These are phyloP conservation scores for Colletotrichum eremochloae DNA, from an alignment of 2,329 filamentous ascomycete genomes.

Conservation along the genomic window DNA sequence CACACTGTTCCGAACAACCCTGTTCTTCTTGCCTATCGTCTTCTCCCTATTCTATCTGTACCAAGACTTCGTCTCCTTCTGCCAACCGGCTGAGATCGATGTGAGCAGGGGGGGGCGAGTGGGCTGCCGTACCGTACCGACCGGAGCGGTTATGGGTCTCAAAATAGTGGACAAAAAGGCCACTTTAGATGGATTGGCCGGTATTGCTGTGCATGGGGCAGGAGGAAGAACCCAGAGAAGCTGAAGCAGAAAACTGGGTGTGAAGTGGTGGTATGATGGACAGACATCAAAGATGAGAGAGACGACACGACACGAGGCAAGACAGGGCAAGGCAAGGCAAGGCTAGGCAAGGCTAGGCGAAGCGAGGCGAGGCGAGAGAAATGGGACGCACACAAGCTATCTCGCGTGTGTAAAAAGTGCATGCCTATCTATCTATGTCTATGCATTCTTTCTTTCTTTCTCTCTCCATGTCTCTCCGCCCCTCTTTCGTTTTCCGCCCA, in stretches of 20 bases:
- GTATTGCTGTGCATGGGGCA: neutral
- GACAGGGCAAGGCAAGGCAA: neutral
- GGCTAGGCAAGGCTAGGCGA: no score
- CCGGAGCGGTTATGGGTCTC: neutral
- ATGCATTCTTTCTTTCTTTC: neutral
- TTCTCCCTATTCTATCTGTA: neutral
- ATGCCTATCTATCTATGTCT: neutral
- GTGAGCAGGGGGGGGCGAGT: neutral
- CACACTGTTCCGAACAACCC: slow-evolving; percentile 5
- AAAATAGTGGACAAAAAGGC: neutral
- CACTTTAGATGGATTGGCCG: neutral
- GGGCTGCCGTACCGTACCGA: neutral
- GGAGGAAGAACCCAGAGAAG: neutral
- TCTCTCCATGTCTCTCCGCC: neutral
- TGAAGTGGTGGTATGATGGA: neutral
- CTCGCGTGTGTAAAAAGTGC: neutral
- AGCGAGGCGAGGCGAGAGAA: no score
- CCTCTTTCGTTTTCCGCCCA: neutral
- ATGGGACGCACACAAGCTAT: no score
- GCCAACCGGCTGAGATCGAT: slow-evolving; percentile 2
- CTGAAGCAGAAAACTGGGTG: neutral
- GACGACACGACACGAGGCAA: neutral
- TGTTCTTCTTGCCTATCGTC: neutral
- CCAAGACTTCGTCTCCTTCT: neutral
- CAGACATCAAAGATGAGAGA: neutral